phyloP scores from a whole-genome alignment of 306 rosid genomes.

The Pyrus bretschneideri region DNA sequence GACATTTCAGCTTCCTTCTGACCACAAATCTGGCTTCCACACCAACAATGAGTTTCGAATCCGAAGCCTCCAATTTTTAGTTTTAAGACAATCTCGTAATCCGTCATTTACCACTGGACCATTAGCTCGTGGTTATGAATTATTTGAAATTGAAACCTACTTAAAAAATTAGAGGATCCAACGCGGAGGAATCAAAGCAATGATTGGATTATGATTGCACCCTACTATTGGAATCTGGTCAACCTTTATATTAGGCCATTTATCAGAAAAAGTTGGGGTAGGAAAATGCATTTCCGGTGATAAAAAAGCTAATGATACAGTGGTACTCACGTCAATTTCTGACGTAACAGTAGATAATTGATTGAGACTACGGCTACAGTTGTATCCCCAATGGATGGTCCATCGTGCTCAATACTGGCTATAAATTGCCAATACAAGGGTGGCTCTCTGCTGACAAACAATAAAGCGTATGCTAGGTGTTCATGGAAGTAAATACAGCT shows the following conservation, averaged over 20 bases:
- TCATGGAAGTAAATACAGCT: conserved; percentile 26
- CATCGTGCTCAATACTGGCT: background rate
- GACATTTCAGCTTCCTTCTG: rapidly evolving
- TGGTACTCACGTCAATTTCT: too few species aligned
- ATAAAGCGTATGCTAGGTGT: background rate
- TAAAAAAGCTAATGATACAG: too few species aligned
- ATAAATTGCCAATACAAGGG: background rate
- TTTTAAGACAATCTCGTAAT: too few species aligned
- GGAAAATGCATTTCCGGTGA: background rate
- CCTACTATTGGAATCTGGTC: background rate
- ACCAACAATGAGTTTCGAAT: rapidly evolving
- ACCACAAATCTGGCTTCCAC: too few species aligned
- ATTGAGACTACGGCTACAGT: too few species aligned
- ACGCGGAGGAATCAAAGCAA: background rate
- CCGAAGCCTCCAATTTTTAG: rapidly evolving
- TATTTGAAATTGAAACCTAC: background rate
- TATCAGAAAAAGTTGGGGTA: background rate
- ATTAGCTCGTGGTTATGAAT: rapidly evolving
- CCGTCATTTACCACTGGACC: too few species aligned
- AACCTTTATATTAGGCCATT: background rate
- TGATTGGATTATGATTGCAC: background rate
- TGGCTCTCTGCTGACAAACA: background rate
- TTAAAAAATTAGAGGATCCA: background rate
- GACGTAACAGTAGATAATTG: too few species aligned
- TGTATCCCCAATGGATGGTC: too few species aligned